Percentiles rank a stretch among this genome's conserved stretches.
Conservation (phyloP, 1,284 basidiomycete genomes). For the Hemileia vastatrix region DNA sequence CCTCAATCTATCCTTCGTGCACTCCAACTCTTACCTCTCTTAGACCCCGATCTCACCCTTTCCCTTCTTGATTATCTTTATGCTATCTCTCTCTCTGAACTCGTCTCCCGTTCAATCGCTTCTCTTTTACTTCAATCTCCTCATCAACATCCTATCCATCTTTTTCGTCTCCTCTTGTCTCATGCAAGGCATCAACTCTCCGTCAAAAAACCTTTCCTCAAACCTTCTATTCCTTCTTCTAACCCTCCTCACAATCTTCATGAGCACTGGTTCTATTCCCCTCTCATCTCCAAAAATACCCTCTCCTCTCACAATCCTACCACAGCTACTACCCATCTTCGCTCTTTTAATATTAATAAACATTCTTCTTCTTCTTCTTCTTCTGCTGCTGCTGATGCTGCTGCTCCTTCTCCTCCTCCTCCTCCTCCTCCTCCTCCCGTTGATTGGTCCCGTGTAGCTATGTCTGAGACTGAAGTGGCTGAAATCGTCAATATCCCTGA, state of each 20-base stretch:
- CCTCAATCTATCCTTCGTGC: conserved; percentile 3
- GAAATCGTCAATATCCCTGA: conserved; percentile 7
- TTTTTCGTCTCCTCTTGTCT: no score
- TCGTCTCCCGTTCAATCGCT: no score
- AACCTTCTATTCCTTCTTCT: no score
- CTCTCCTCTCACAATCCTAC: background rate
- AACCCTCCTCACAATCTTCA: no score
- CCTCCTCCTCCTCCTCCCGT: background rate
- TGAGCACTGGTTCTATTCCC: no score
- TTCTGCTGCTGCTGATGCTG: background rate
- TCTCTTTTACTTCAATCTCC: no score
- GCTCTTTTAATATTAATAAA: conserved; percentile 4
- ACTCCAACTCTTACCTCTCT: conserved; percentile 6
- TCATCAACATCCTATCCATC: no score
- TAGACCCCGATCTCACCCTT: conserved; percentile 9
- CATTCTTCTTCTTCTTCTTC: conserved; percentile 3
- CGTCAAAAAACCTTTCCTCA: no score
- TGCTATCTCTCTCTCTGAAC: background rate
- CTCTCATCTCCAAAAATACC: no score
- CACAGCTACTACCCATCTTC: background rate
- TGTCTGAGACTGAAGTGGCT: conserved; percentile 2
- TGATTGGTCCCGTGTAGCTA: conserved; percentile 1
- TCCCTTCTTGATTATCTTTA: conserved; percentile 16
- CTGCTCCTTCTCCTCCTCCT: background rate
- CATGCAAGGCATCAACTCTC: no score